phyloP scores from a whole-genome alignment of 306 rosid genomes.

The Glycyrrhiza uralensis region DNA sequence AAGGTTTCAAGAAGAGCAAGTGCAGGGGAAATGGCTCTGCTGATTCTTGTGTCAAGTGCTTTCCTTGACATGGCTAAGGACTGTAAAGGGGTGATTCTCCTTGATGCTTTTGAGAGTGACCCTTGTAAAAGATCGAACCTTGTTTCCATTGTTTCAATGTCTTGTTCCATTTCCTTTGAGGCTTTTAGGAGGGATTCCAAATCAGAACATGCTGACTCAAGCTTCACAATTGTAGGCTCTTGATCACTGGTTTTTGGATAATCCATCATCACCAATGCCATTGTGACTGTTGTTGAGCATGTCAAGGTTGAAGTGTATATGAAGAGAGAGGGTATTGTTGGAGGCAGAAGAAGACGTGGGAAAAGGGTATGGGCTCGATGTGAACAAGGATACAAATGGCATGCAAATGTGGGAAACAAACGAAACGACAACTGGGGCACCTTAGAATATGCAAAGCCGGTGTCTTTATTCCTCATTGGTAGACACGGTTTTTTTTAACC shows the following conservation, averaged over 20 bases:
- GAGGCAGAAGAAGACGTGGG: conserved; percentile 39
- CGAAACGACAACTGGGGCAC: conserved; percentile 26
- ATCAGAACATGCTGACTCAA: conserved; percentile 54
- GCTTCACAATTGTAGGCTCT: conserved; percentile 32
- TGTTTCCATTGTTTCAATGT: conserved; percentile 45
- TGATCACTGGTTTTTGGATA: conserved; percentile 19
- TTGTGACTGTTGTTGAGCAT: neutral
- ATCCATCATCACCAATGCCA: conserved; percentile 44
- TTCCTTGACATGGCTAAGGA: conserved; percentile 72
- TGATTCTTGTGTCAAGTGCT: conserved; percentile 76
- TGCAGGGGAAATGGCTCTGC: conserved; percentile 74
- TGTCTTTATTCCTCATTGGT: conserved; percentile 8
- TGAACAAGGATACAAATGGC: conserved; percentile 70
- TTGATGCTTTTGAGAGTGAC: conserved; percentile 45
- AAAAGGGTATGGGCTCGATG: conserved; percentile 40
- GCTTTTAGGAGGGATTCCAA: conserved; percentile 45
- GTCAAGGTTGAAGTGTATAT: neutral
- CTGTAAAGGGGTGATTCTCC: conserved; percentile 62
- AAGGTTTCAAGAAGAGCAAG: conserved; percentile 53
- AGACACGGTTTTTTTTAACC: neutral
- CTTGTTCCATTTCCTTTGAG: conserved; percentile 43
- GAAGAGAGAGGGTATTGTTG: neutral
- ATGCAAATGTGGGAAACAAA: conserved; percentile 16
- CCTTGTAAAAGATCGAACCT: conserved; percentile 46
- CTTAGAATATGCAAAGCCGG: conserved; percentile 41